Evolutionary conservation across 2,329 filamentous ascomycete species (phyloP).

Genomic region (Fusarium sp.): DNA sequence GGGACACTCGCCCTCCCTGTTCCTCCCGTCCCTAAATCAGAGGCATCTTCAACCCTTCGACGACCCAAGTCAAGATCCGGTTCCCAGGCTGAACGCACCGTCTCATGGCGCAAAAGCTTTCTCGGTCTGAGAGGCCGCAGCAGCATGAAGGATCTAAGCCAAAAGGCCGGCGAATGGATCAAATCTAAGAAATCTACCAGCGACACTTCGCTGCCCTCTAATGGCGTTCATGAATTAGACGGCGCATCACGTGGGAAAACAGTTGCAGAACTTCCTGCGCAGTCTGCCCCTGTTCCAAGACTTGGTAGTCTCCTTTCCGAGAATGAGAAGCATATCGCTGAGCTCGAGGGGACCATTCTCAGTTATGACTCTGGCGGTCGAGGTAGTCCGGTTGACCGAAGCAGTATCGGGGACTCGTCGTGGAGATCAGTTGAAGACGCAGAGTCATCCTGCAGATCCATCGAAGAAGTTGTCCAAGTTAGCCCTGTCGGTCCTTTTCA

Average conservation of each 20-base stretch:
- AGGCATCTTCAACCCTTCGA: background rate
- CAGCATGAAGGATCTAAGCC: conserved; percentile 41
- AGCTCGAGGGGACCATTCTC: background rate
- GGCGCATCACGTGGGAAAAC: background rate
- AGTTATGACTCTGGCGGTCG: background rate
- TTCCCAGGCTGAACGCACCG: background rate
- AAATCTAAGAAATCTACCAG: conserved; percentile 34
- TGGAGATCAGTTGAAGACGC: background rate
- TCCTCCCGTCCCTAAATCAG: conserved; percentile 13
- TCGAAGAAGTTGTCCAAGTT: conserved; percentile 3
- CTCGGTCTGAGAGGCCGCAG: conserved; percentile 36
- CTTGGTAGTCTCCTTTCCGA: background rate
- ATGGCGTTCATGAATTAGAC: background rate
- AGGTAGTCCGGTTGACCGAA: background rate
- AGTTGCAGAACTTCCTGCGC: background rate
- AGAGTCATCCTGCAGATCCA: conserved; percentile 10
- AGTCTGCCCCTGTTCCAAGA: background rate
- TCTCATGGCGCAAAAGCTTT: conserved; percentile 36
- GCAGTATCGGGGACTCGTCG: conserved; percentile 32
- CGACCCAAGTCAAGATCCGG: conserved; percentile 12
- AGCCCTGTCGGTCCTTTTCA: conserved; percentile 21
- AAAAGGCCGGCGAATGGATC: conserved; percentile 45
- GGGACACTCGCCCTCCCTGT: conserved; percentile 28
- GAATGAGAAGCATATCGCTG: background rate
- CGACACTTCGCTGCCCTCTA: background rate